Evolutionary conservation across 2,329 filamentous ascomycete genomes (phyloP).

Genomic region (Aspergillus fumigatiaffinis): DNA sequence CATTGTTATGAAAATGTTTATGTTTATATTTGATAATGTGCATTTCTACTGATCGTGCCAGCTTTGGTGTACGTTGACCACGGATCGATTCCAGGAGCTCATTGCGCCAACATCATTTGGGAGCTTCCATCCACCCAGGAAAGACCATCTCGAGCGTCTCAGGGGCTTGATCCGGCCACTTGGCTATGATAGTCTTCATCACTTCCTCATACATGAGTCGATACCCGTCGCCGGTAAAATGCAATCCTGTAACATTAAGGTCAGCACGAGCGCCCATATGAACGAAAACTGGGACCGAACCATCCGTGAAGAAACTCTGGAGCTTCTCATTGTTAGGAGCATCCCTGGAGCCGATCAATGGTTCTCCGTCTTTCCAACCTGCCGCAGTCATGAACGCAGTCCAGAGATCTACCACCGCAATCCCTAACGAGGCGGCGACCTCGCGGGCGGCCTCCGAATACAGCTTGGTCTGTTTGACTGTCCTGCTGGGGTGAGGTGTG

Average conservation of each 20-base stretch:
- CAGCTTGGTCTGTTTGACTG: constrained; percentile 56
- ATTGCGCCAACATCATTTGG: constrained; percentile 23
- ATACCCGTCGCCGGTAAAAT: constrained; percentile 56
- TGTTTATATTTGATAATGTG: neutral
- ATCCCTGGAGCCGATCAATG: constrained; percentile 55
- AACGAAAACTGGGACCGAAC: constrained; percentile 35
- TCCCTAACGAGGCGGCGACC: constrained; percentile 51
- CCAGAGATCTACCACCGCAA: constrained; percentile 77
- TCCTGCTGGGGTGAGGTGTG: constrained; percentile 51
- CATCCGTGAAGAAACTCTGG: constrained; percentile 52
- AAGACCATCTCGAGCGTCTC: constrained; percentile 51
- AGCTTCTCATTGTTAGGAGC: constrained; percentile 56
- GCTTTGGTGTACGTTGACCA: neutral
- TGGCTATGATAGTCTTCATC: constrained; percentile 47
- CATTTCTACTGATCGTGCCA: neutral
- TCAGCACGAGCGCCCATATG: neutral
- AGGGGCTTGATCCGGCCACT: constrained; percentile 55
- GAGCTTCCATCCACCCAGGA: constrained; percentile 49
- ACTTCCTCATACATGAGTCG: constrained; percentile 52
- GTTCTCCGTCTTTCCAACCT: constrained; percentile 49
- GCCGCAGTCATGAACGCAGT: constrained; percentile 66
- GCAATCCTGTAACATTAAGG: constrained; percentile 45
- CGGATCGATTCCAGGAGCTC: neutral
- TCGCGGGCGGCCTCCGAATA: constrained; percentile 65
- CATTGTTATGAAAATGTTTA: neutral